Evolutionary conservation across 1,284 basidiomycete genomes (phyloP).

Genomic region (Coriolopsis trogii): DNA sequence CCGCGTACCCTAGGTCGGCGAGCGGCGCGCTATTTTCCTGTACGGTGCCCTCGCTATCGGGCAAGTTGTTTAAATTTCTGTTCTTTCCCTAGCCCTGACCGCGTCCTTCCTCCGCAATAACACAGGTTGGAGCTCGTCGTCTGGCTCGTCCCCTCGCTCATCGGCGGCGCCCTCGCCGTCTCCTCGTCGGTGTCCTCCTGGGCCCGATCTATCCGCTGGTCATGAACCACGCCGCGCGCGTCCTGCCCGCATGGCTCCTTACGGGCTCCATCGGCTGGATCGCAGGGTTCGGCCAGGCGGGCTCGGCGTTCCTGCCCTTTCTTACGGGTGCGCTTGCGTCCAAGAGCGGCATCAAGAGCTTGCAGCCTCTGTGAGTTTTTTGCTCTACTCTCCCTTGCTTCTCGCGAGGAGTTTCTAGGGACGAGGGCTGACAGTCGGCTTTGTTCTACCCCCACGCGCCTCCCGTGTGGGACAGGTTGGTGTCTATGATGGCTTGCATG

Average conservation of each 20-base stretch:
- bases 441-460: too few relatives aligned
- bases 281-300: constrained; percentile 54
- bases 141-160: constrained; percentile 63
- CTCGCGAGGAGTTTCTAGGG: not conserved
- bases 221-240: constrained; percentile 50
- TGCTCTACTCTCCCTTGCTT: not conserved
- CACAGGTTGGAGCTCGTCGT: constrained; percentile 54
- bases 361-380: constrained; percentile 26
- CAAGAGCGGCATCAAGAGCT: constrained; percentile 39
- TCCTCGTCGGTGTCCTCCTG: constrained; percentile 55
- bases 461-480: constrained; percentile 13
- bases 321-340: constrained; percentile 56
- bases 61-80: constrained; percentile 23
- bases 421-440: too few relatives aligned
- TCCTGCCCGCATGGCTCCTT: constrained; percentile 54
- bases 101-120: not conserved
- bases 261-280: constrained; percentile 65
- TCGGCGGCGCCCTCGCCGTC: constrained; percentile 55
- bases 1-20: constrained; percentile 42
- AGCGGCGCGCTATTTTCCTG: constrained; percentile 42
- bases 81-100: not conserved
- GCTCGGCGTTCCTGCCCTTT: constrained; percentile 58
- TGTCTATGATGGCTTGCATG: constrained; percentile 31
- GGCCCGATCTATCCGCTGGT: constrained; percentile 58
- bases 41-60: constrained; percentile 40